phyloP scores from a whole-genome alignment of 768 basidiomycete genomes.

The Hirschioporus abietinus region DNA sequence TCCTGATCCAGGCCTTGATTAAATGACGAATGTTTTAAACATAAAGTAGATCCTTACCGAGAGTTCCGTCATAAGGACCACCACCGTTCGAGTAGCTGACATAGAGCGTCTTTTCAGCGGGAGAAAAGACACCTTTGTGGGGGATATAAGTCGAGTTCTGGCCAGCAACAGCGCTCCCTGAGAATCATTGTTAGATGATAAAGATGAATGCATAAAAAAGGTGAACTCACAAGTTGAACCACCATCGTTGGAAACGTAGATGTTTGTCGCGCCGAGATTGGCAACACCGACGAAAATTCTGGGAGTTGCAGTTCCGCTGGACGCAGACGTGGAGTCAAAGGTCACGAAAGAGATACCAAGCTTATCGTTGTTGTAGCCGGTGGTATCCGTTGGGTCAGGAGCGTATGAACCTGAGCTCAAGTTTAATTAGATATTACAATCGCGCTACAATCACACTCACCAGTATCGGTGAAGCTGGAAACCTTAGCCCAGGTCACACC shows the following conservation, averaged over 20 bases:
- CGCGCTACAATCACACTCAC: slow-evolving; percentile 25
- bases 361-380: slow-evolving; percentile 32
- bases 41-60: slow-evolving; percentile 24
- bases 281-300: slow-evolving; percentile 69
- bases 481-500: slow-evolving; percentile 57
- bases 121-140: slow-evolving; percentile 63
- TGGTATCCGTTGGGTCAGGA: slow-evolving; percentile 46
- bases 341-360: slow-evolving; percentile 56
- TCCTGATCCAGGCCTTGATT: slow-evolving; percentile 7
- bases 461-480: slow-evolving; percentile 52
- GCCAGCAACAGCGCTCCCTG: slow-evolving; percentile 54
- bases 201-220: not conserved
- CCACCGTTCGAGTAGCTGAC: slow-evolving; percentile 59
- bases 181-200: not conserved
- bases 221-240: slow-evolving; percentile 50
- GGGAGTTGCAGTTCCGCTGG: slow-evolving; percentile 46
- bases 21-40: not conserved
- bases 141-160: slow-evolving; percentile 54
- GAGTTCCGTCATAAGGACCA: slow-evolving; percentile 57
- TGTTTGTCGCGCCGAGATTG: slow-evolving; percentile 45
- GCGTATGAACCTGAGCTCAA: slow-evolving; percentile 41
- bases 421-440: not conserved
- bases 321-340: slow-evolving; percentile 55
- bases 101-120: slow-evolving; percentile 50
- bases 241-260: slow-evolving; percentile 52